Base-by-base conservation (phyloP, 306 rosid species). In the Cucurbita maxima region DNA sequence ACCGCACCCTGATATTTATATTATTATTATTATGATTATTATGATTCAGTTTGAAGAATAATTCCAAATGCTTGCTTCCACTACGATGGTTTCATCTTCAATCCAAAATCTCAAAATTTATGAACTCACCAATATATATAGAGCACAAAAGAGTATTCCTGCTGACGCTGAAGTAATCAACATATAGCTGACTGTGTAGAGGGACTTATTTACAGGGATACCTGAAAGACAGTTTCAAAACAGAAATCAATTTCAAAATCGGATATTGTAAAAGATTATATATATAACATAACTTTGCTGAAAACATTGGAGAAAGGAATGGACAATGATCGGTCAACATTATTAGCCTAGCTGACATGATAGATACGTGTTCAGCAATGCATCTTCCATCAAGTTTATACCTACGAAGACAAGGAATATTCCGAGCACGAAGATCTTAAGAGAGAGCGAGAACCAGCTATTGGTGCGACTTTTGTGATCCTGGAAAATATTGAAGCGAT, bases 101-200 rank as follows among this genome's bases (percentile, higher is more conserved):
- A 76, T 54, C n/a, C 53, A 19, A 40, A 60, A 38, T 57, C 52
- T 70, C 52, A 58, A 69, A 48, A 61, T 74, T 45, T 61, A 47
- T 40, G 36, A 62, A 90, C 96, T 87, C 80, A 93, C 98, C 90
- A 90, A 76, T 58, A 84, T 59, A 77, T 93, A 93, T 51, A 93
- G 72, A 59, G 86, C 81, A 37, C 90, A 79, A 77, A 93, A 90
- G 44, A 92, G 84, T 75, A 88, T 71, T 73, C 98, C 96, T 13
- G 96, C 88, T 59, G 80, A 83, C 38, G 92, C 93, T 47, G 90
- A 84, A 75, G 96, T 90, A 73, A 87, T 79, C 80, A 93, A 80
- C 96, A 83, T 81, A 81, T 90, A 93, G 82, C 96, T 93, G 81
- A 90, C 75, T n/a, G 96, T 87, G 76, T 90, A 90, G 60, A 93